Percentiles rank a stretch among this genome's conserved stretches.
Conservation (phyloP, 148 eudicot genomes). For the Silene uniflora region DNA sequence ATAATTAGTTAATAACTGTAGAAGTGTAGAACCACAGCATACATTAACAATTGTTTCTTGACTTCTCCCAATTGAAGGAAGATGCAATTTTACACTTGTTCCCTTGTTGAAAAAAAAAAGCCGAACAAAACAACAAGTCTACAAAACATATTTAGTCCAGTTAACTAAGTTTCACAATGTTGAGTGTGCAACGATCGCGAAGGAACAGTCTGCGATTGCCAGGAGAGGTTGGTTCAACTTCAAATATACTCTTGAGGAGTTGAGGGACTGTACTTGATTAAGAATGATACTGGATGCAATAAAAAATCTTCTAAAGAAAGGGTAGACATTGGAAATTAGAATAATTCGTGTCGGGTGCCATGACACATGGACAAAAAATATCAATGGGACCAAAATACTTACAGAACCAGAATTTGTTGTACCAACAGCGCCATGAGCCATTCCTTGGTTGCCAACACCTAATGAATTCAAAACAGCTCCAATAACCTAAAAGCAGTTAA, state of each 20-base stretch:
- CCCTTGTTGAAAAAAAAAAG: background rate
- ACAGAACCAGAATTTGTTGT: conserved; percentile 30
- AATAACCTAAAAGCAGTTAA: conserved; percentile 49
- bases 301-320: background rate
- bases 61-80: background rate
- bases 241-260: too few species aligned
- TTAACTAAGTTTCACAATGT: background rate
- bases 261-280: background rate
- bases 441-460: conserved; percentile 55
- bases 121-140: background rate
- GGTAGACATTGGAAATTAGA: background rate
- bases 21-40: background rate
- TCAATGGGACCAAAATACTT: conserved; percentile 25
- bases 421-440: conserved; percentile 34
- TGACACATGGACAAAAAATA: conserved; percentile 21
- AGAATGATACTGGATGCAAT: background rate
- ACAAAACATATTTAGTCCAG: background rate
- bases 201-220: background rate
- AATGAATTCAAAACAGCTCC: conserved; percentile 87
- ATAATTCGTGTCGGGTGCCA: background rate
- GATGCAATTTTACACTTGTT: background rate
- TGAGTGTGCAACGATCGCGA: background rate
- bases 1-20: background rate
- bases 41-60: background rate
- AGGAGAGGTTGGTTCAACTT: background rate